Base-by-base conservation (phyloP, 2,329 filamentous ascomycete genomes). In the Apiospora kogelbergensis region DNA sequence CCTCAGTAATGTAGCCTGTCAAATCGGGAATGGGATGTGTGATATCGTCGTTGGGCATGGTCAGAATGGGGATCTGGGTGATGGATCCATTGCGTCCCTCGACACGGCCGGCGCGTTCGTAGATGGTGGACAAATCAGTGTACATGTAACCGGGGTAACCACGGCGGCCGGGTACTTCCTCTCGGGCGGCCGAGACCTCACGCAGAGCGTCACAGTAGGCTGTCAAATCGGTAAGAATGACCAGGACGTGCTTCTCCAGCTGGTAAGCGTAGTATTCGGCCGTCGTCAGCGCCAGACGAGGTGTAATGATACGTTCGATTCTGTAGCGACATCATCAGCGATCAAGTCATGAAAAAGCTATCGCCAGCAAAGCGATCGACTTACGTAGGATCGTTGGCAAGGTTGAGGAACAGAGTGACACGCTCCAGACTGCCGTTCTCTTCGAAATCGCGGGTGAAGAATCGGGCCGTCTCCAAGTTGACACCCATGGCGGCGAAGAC, bases 121-220 rank as follows among this genome's bases (percentile, higher is more conserved):
- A 99, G 78, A 99, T 98, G 79, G 96, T 99, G 70, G 96, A 98
- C 90, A 99, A 93, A 90, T 99, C 97, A 75, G 96, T 99, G 88
- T 99, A 99, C 96, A 99, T 99, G 89, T 99, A 99, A 93, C 96
- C 96, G 67, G 96, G 96, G 86, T 96, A 99, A 89, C 96, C 96
- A 90, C 96, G 95, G 82, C 96, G 95, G 88, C 96, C 96, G 48
- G 96, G 96, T 57, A 99, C 96, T 90, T 99, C 96, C 88, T 99
- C 96, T 85, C 96, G 90, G 67, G 96, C 96, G 68, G 96, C 95
- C 17, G 96, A 99, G 66, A 99, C 96, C 84, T 99, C 96, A 89
- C 96, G 96, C 73, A 99, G 91, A 74, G 96, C 97, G 82, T 99
- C 96, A 82, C 97, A 99, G 88, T 99, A 99, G 65, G 96, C 94